Evolutionary conservation across 345 rosid species (phyloP).

Genomic region (Odontarrhena argentea): DNA sequence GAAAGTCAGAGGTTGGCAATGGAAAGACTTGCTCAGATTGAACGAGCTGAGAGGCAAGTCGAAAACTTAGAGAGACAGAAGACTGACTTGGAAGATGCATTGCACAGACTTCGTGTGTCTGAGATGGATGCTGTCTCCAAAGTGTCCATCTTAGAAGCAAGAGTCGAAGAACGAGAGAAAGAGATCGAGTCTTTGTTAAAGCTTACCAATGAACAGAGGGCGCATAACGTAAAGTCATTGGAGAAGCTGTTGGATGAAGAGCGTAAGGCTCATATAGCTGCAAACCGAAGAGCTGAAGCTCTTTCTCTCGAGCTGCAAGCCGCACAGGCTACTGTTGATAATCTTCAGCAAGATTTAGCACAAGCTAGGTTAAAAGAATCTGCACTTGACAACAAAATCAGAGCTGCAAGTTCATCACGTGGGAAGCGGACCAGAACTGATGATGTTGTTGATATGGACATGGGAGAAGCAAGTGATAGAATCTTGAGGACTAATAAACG

Average conservation of each 20-base stretch:
- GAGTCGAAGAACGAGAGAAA: slow-evolving; percentile 92
- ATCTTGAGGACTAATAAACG: slow-evolving; percentile 60
- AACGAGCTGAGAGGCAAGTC: slow-evolving; percentile 78
- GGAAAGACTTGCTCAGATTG: slow-evolving; percentile 85
- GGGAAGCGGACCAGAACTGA: slow-evolving; percentile 64
- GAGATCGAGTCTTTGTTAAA: slow-evolving; percentile 84
- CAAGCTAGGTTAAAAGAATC: slow-evolving; percentile 81
- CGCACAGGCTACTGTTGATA: slow-evolving; percentile 81
- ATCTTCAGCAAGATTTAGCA: slow-evolving; percentile 80
- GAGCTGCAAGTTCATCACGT: slow-evolving; percentile 57
- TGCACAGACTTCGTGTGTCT: slow-evolving; percentile 59
- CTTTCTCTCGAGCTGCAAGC: slow-evolving; percentile 80
- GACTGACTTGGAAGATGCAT: slow-evolving; percentile 59
- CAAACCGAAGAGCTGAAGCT: slow-evolving; percentile 77
- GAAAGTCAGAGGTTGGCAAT: slow-evolving; percentile 81
- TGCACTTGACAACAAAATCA: slow-evolving; percentile 79
- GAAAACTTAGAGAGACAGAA: slow-evolving; percentile 81
- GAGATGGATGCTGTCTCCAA: slow-evolving; percentile 75
- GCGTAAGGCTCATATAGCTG: slow-evolving; percentile 72
- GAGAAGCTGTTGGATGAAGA: slow-evolving; percentile 81
- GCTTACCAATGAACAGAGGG: slow-evolving; percentile 76
- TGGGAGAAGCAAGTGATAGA: slow-evolving; percentile 55
- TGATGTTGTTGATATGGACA: slow-evolving; percentile 66
- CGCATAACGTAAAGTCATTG: slow-evolving; percentile 76
- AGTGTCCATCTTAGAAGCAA: slow-evolving; percentile 70